Percentiles rank a stretch among this genome's conserved stretches.
Conservation (phyloP, 768 basidiomycete species). For the Mycena crocata region DNA sequence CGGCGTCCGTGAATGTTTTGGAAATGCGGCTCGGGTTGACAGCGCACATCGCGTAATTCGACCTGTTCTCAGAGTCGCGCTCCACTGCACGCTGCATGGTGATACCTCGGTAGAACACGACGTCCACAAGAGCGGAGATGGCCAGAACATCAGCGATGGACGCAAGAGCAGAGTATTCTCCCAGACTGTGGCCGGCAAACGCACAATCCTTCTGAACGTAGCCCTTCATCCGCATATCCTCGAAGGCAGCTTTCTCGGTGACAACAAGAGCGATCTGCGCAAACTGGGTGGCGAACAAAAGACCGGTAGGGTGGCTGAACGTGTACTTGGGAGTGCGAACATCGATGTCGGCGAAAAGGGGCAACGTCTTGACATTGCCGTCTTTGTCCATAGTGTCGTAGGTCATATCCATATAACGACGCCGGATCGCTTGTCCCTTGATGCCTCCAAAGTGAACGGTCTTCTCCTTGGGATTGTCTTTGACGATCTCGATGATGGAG, state of each 20-base stretch:
- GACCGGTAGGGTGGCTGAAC: constrained; percentile 96
- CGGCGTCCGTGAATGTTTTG: constrained; percentile 93
- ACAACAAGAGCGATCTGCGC: constrained; percentile 99
- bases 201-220: constrained; percentile 92
- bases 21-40: constrained; percentile 97
- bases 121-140: constrained; percentile 94
- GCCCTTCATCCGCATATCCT: constrained; percentile 97
- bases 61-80: constrained; percentile 91
- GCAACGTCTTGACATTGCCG: constrained; percentile 94
- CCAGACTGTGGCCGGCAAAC: constrained; percentile 97
- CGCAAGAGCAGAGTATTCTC: constrained; percentile 98
- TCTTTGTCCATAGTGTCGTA: constrained; percentile 98
- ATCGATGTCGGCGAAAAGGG: constrained; percentile 96
- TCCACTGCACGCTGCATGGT: constrained; percentile 99
- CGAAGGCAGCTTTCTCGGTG: constrained; percentile 97
- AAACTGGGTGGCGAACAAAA: constrained; percentile 98
- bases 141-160: constrained; percentile 97
- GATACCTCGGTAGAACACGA: constrained; percentile 99
- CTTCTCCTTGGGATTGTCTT: constrained; percentile 97
- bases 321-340: constrained; percentile 95
- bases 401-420: constrained; percentile 99
- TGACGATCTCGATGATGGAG: constrained; percentile 98
- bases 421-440: constrained; percentile 97
- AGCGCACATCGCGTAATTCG: constrained; percentile 99
- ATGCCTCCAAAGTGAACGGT: constrained; percentile 99